These are phyloP conservation scores for Geotrichum europaeum DNA, from an alignment of 1,139 yeast species.

Conservation along the genomic window DNA sequence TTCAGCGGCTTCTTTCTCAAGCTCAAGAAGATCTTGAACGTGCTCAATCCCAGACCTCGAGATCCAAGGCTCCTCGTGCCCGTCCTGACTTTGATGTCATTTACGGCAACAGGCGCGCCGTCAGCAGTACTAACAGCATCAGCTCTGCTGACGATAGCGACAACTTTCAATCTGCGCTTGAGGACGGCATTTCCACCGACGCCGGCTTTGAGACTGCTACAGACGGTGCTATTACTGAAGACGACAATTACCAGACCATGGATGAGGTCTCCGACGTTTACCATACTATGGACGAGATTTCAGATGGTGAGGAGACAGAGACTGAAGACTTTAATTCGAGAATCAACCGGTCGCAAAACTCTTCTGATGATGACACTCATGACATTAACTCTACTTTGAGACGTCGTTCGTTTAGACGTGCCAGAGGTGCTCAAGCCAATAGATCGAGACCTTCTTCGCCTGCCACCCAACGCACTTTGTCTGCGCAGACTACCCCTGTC, in stretches of 20 bases:
- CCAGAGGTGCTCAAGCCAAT: background rate
- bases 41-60: background rate
- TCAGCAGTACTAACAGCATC: background rate
- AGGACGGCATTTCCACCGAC: constrained; percentile 9
- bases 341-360: background rate
- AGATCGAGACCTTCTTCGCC: background rate
- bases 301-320: constrained; percentile 36
- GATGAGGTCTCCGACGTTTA: constrained; percentile 20
- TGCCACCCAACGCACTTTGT: background rate
- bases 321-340: constrained; percentile 29
- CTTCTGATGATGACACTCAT: constrained; percentile 1
- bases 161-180: constrained; percentile 29
- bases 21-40: constrained; percentile 24
- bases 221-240: constrained; percentile 33
- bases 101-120: background rate
- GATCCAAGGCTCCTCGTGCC: background rate
- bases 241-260: constrained; percentile 33
- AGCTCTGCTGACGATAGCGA: constrained; percentile 23
- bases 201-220: constrained; percentile 30
- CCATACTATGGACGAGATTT: constrained; percentile 26
- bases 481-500: constrained; percentile 5
- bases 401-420: constrained; percentile 1
- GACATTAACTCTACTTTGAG: background rate
- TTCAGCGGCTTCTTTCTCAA: constrained; percentile 29
- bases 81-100: background rate